A percentile compares a stretch with the other conserved stretches of the same genome.
These are phyloP conservation scores for Ministeria vibrans DNA, from an alignment of 78 protist species.

Conservation along the genomic window DNA sequence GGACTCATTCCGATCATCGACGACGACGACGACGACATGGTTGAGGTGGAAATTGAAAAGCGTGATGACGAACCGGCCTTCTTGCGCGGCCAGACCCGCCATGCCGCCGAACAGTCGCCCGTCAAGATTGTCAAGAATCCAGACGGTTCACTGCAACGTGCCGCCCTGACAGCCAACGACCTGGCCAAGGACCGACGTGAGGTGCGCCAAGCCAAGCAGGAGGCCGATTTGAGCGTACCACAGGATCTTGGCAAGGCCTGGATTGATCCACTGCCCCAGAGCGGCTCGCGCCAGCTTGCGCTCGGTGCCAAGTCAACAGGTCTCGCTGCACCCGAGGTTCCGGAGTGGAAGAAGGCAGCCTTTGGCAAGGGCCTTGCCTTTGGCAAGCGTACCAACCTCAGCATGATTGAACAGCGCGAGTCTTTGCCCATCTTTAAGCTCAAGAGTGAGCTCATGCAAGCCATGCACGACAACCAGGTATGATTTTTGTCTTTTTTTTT, in stretches of 20 bases:
- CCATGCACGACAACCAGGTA: slow-evolving; percentile 79
- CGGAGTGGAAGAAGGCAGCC: slow-evolving; percentile 62
- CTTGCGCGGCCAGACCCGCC: slow-evolving; percentile 53
- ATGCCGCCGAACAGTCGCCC: slow-evolving; percentile 63
- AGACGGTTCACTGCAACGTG: slow-evolving; percentile 89
- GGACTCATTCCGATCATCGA: slow-evolving; percentile 34
- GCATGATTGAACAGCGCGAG: slow-evolving; percentile 82
- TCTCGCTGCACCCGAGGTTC: slow-evolving; percentile 33
- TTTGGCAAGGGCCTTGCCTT: slow-evolving; percentile 17
- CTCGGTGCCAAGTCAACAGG: slow-evolving; percentile 50
- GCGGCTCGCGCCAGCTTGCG: slow-evolving; percentile 69
- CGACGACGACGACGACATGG: slow-evolving; percentile 47
- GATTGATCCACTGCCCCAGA: slow-evolving; percentile 77
- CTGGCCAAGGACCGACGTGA: slow-evolving; percentile 86
- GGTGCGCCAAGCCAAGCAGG: slow-evolving; percentile 63
- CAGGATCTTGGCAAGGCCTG: slow-evolving; percentile 66
- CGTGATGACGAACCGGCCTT: slow-evolving; percentile 86
- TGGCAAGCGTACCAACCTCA: slow-evolving; percentile 30
- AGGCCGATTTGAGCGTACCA: no score
- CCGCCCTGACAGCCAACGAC: slow-evolving; percentile 74
- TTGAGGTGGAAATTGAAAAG: slow-evolving; percentile 86
- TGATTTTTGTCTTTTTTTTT: background rate
- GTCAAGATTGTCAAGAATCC: slow-evolving; percentile 88
- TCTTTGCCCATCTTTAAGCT: slow-evolving; percentile 81
- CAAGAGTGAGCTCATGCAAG: slow-evolving; percentile 52